Percentiles rank a stretch among this genome's conserved stretches.
phyloP scores from a whole-genome alignment of 257 asterid genomes.

The Salvia splendens region DNA sequence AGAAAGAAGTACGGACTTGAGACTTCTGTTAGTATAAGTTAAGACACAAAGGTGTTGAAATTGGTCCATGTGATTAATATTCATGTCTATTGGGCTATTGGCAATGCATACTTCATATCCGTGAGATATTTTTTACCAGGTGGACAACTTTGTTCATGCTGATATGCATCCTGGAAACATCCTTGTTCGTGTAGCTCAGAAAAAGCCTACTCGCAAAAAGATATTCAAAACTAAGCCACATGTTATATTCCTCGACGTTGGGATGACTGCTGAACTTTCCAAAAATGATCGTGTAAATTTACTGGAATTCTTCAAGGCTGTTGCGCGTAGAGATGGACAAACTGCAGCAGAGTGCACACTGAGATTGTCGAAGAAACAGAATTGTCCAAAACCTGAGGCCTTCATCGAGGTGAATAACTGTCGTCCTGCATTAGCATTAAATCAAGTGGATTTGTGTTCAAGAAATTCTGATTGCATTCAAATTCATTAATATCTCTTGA shows the following conservation, averaged over 20 bases:
- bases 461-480: not conserved
- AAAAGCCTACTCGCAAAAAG: slow-evolving; percentile 50
- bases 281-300: slow-evolving; percentile 55
- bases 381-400: slow-evolving; percentile 68
- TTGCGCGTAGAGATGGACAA: slow-evolving; percentile 69
- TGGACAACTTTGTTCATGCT: slow-evolving; percentile 79
- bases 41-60: not conserved
- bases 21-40: slow-evolving; percentile 1
- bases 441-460: slow-evolving; percentile 7
- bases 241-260: slow-evolving; percentile 70
- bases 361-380: slow-evolving; percentile 65
- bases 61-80: slow-evolving; percentile 12
- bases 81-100: slow-evolving; percentile 3
- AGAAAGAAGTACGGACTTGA: not conserved
- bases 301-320: slow-evolving; percentile 72
- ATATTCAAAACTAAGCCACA: slow-evolving; percentile 71
- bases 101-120: not conserved
- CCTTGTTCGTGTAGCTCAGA: slow-evolving; percentile 58
- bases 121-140: slow-evolving; percentile 44
- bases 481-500: not conserved
- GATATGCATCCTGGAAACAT: slow-evolving; percentile 92
- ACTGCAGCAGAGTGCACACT: slow-evolving; percentile 68
- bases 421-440: slow-evolving; percentile 9
- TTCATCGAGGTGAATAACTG: slow-evolving; percentile 54
- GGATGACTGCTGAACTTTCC: slow-evolving; percentile 85